Conservation (phyloP, 495 filamentous ascomycete species). For the Penicillium paradoxum region DNA sequence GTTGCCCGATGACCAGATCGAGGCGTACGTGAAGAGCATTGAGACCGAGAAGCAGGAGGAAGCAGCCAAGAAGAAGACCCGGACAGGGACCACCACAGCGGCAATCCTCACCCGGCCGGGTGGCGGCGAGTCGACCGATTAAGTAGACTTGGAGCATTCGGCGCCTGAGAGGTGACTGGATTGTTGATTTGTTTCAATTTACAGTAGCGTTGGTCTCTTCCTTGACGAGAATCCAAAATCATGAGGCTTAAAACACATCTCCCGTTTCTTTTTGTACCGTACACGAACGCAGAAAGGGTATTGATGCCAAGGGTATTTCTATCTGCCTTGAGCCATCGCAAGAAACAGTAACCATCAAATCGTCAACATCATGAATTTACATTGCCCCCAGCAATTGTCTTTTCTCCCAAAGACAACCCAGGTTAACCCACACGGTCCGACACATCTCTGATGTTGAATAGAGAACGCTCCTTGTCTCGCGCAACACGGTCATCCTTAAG, state of each 20-base stretch:
- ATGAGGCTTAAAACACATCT: slow-evolving; percentile 19
- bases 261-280: slow-evolving; percentile 12
- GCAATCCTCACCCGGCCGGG: slow-evolving; percentile 69
- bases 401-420: neutral
- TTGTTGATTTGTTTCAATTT: slow-evolving; percentile 23
- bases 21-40: slow-evolving; percentile 94
- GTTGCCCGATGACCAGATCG: slow-evolving; percentile 91
- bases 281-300: slow-evolving; percentile 19
- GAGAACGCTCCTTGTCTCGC: slow-evolving; percentile 52
- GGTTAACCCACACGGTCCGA: slow-evolving; percentile 68
- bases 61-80: slow-evolving; percentile 91
- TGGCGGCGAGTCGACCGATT: slow-evolving; percentile 39
- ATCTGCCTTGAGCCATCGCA: slow-evolving; percentile 11
- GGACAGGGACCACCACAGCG: slow-evolving; percentile 69
- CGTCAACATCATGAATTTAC: slow-evolving; percentile 32
- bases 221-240: slow-evolving; percentile 24
- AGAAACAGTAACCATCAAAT: slow-evolving; percentile 21
- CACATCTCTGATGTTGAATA: slow-evolving; percentile 68
- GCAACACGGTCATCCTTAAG: slow-evolving; percentile 85
- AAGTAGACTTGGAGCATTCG: slow-evolving; percentile 8
- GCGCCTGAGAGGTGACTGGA: slow-evolving; percentile 6
- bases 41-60: slow-evolving; percentile 99
- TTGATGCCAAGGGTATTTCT: slow-evolving; percentile 11
- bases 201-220: slow-evolving; percentile 27
- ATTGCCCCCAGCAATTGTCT: neutral